A percentile compares a stretch with the other conserved stretches of the same genome.
These are phyloP conservation scores for Anthostomella pinea DNA, from an alignment of 2,329 filamentous ascomycete species.

Conservation along the genomic window DNA sequence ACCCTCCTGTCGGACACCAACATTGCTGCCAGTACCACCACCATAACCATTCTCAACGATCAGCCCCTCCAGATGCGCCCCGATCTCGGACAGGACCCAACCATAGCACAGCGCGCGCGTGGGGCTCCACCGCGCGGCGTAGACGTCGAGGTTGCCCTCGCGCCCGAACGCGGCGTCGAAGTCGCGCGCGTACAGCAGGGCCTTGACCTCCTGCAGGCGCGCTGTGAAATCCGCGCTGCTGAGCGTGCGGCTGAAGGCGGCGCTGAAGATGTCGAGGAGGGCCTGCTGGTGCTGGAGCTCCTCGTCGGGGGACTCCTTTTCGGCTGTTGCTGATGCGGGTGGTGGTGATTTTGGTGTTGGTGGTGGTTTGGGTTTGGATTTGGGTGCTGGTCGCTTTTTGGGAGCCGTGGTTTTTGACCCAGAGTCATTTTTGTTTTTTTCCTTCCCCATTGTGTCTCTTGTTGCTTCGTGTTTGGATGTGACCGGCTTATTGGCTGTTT, in stretches of 20 bases:
- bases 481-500: too few relatives aligned
- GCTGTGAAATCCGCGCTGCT: constrained; percentile 45
- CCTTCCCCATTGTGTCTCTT: too few relatives aligned
- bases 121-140: constrained; percentile 89
- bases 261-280: constrained; percentile 25
- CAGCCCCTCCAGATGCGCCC: constrained; percentile 6
- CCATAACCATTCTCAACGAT: too few relatives aligned
- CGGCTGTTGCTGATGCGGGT: neutral
- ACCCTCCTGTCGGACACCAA: too few relatives aligned
- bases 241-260: constrained; percentile 54
- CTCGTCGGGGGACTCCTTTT: constrained; percentile 3
- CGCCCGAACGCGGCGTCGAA: constrained; percentile 76
- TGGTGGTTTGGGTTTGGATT: neutral
- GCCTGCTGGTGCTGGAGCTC: constrained; percentile 19
- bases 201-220: constrained; percentile 77
- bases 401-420: too few relatives aligned
- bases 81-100: constrained; percentile 45
- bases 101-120: constrained; percentile 79
- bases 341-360: constrained; percentile 2
- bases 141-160: constrained; percentile 67
- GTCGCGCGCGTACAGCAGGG: constrained; percentile 80
- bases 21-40: too few relatives aligned
- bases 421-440: too few relatives aligned
- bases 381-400: too few relatives aligned
- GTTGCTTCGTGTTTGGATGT: too few relatives aligned